Evolutionary conservation across 2,329 filamentous ascomycete genomes (phyloP), one percentile per base, ranked within the genome.

Genomic region (Chaetomium globosum): DNA sequence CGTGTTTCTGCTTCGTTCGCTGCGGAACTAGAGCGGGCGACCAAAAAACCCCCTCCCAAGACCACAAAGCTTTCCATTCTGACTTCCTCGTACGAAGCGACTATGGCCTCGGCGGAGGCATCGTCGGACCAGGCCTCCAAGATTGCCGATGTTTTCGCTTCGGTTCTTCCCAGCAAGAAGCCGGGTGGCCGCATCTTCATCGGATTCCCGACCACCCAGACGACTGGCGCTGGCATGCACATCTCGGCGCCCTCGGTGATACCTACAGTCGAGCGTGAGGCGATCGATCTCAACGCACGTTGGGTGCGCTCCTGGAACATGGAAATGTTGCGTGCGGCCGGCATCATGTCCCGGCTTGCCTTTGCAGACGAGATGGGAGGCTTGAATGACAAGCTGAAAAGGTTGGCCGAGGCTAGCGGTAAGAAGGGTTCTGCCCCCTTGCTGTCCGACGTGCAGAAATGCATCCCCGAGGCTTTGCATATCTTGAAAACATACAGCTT

Each of bases 161-260:
- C 93, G 1, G 93, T 99, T 0, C 79, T 98, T 5, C 95, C 95
- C 2, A 92, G 86, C 64, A 96, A 93, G 76, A 91, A 91, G 71
- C 85, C 85, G 0, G 86, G 87, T 9, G 95, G 95, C 7, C 89
- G 92, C 61, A 91, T 99, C 62, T 99, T 98, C 73, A 99, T 99
- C 73, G 95, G 95, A 0, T 99, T 99, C 74, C 94, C 95, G 3
- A 99, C 95, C 1, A 93, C 94, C 71, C 95, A 99, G 79, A 99
- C 95, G 0, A 99, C 96, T 0, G 95, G 94, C 62, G 88, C 94
- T 31, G 91, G 94, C 19, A 90, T 96, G 75, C 95, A 99, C 76
- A 90, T 99, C 33, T 98, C 94, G 13, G 95, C 95, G 0, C 95
- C 93, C 1, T 97, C 94, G 0, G 89, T 99, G 16, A 99, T 99